Conservation (phyloP, 768 basidiomycete species). For the Suillus fuscotomentosus region DNA sequence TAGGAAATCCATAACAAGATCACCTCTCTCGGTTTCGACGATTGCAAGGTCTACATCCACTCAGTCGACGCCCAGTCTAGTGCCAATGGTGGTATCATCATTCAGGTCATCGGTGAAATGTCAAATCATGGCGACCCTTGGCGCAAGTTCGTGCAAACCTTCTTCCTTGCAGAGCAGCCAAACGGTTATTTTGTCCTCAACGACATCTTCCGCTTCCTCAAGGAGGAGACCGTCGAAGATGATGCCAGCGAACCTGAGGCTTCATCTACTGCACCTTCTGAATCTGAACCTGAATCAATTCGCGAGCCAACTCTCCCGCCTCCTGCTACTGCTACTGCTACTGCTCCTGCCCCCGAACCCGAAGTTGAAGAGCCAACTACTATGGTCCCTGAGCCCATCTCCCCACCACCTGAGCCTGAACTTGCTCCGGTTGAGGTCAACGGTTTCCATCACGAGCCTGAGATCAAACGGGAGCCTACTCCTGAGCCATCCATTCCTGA, state of each 20-base stretch:
- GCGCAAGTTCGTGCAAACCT: conserved; percentile 99
- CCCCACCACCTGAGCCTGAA: conserved; percentile 36
- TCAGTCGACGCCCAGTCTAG: conserved; percentile 98
- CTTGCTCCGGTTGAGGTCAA: conserved; percentile 41
- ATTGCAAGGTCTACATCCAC: conserved; percentile 99
- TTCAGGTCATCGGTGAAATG: conserved; percentile 99
- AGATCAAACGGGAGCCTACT: conserved; percentile 27
- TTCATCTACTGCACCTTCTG: conserved; percentile 30
- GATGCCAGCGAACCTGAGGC: conserved; percentile 53
- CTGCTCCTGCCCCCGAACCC: conserved; percentile 28
- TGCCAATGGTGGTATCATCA: conserved; percentile 93
- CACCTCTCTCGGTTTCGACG: conserved; percentile 87
- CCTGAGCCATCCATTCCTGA: conserved; percentile 25
- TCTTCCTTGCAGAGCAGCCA: conserved; percentile 99
- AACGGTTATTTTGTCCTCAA: conserved; percentile 99
- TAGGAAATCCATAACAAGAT: conserved; percentile 99
- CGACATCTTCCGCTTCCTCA: conserved; percentile 99
- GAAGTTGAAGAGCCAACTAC: conserved; percentile 23
- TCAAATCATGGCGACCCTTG: conserved; percentile 88
- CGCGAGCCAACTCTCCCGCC: conserved; percentile 34
- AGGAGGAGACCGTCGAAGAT: conserved; percentile 90
- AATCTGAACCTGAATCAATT: conserved; percentile 30
- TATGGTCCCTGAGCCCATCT: conserved; percentile 33
- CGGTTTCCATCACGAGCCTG: conserved; percentile 37
- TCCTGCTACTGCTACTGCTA: conserved; percentile 31